phyloP scores from a whole-genome alignment of 1,284 basidiomycete species.

The Puccinia coronata region DNA sequence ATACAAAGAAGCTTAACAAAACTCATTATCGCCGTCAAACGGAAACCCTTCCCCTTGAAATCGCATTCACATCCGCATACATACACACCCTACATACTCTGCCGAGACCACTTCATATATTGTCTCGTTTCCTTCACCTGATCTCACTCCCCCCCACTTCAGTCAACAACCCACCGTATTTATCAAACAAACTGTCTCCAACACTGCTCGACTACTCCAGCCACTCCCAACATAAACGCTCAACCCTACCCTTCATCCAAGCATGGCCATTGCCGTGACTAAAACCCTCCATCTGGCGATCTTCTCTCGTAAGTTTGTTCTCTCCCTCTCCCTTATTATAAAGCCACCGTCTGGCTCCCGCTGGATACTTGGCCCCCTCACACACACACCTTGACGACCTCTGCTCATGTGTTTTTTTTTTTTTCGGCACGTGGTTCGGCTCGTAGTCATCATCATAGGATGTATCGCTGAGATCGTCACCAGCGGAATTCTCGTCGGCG shows the following conservation, averaged over 20 bases:
- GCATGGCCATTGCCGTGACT: conserved; percentile 10
- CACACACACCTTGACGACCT: neutral
- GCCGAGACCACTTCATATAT: too few relatives aligned
- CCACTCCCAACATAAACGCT: neutral
- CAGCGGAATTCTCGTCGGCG: conserved; percentile 40
- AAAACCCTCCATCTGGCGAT: conserved; percentile 1
- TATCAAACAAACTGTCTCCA: neutral
- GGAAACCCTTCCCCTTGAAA: too few relatives aligned
- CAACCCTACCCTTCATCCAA: neutral
- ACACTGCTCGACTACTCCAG: neutral
- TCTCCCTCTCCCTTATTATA: too few relatives aligned
- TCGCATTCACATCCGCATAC: too few relatives aligned
- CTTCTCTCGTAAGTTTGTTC: conserved; percentile 15
- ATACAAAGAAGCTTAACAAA: too few relatives aligned
- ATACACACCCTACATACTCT: too few relatives aligned
- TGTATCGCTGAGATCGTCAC: conserved; percentile 41
- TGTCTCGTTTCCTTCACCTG: too few relatives aligned
- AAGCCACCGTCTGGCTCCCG: too few relatives aligned
- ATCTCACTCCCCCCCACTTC: too few relatives aligned
- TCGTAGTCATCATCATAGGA: conserved; percentile 38
- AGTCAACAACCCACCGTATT: too few relatives aligned
- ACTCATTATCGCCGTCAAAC: too few relatives aligned
- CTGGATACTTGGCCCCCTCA: neutral
- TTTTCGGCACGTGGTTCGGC: too few relatives aligned
- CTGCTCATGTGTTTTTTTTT: neutral